Percentiles rank a stretch among this genome's conserved stretches.
phyloP scores from a whole-genome alignment of 768 basidiomycete species.

The Fistulinella prunicolor region DNA sequence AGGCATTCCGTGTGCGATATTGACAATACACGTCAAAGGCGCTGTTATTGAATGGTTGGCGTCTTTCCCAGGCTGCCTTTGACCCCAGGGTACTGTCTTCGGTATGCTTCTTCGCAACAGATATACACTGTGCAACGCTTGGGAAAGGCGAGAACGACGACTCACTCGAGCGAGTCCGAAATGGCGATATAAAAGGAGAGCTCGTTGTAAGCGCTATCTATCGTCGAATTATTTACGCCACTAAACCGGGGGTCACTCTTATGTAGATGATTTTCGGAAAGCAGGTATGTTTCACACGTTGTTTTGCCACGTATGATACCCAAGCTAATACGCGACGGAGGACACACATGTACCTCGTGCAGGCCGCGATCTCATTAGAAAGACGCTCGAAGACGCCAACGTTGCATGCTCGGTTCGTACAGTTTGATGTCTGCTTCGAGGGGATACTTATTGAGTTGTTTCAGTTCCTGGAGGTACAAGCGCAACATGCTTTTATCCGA shows the following conservation, averaged over 20 bases:
- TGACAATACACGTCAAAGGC: background rate
- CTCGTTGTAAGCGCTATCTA: conserved; percentile 56
- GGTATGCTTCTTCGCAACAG: conserved; percentile 95
- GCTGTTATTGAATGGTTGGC: background rate
- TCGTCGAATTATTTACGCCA: background rate
- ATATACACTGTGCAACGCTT: conserved; percentile 84
- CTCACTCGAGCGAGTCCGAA: conserved; percentile 66
- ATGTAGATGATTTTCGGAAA: conserved; percentile 97
- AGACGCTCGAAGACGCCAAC: conserved; percentile 76
- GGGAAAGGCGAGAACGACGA: conserved; percentile 85
- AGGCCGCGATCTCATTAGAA: conserved; percentile 83
- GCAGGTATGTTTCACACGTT: conserved; percentile 49
- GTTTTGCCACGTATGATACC: background rate
- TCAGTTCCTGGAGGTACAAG: conserved; percentile 93
- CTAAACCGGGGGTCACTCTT: background rate
- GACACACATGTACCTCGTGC: conserved; percentile 91
- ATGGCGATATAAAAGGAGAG: conserved; percentile 85
- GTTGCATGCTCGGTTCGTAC: conserved; percentile 65
- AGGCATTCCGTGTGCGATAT: conserved; percentile 51
- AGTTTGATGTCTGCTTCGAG: background rate
- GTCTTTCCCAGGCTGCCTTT: conserved; percentile 68
- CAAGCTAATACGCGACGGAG: conserved; percentile 33
- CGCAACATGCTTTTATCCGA: conserved; percentile 94
- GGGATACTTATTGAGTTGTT: conserved; percentile 5
- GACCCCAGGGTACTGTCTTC: conserved; percentile 78